phyloP scores from a whole-genome alignment of 768 basidiomycete species.

The Harrya chromipes region DNA sequence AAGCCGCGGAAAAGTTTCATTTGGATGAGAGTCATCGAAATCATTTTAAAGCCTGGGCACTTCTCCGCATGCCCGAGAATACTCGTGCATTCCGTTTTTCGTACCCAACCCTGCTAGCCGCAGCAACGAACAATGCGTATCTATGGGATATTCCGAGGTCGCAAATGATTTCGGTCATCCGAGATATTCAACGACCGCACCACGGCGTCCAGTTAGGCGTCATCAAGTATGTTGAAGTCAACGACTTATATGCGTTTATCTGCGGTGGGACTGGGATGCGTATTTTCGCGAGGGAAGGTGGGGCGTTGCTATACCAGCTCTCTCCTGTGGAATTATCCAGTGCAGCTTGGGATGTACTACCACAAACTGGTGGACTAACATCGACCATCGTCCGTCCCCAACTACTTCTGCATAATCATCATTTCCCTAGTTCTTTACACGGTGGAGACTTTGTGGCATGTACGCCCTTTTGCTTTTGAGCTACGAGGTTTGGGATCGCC shows the following conservation, averaged over 20 bases:
- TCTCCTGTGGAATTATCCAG: constrained; percentile 35
- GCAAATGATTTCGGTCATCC: constrained; percentile 40
- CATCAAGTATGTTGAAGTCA: constrained; percentile 67
- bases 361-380: constrained; percentile 3
- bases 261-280: constrained; percentile 49
- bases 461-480: constrained; percentile 5
- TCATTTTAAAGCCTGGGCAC: constrained; percentile 61
- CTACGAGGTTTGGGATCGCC: neutral
- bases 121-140: constrained; percentile 43
- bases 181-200: constrained; percentile 17
- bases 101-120: constrained; percentile 61
- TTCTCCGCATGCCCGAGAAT: constrained; percentile 46
- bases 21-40: constrained; percentile 33
- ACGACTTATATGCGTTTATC: constrained; percentile 54
- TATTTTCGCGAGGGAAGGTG: constrained; percentile 50
- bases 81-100: constrained; percentile 60
- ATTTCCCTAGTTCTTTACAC: neutral
- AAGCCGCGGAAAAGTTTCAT: constrained; percentile 17
- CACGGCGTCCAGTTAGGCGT: constrained; percentile 28
- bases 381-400: constrained; percentile 21
- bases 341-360: constrained; percentile 34
- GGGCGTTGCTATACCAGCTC: constrained; percentile 43
- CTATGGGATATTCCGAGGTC: constrained; percentile 62
- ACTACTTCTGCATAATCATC: constrained; percentile 12
- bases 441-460: constrained; percentile 27